A percentile compares a stretch with the other conserved stretches of the same genome.
These are phyloP conservation scores for Boechera divaricarpa DNA, from an alignment of 345 rosid species.

Conservation along the genomic window DNA sequence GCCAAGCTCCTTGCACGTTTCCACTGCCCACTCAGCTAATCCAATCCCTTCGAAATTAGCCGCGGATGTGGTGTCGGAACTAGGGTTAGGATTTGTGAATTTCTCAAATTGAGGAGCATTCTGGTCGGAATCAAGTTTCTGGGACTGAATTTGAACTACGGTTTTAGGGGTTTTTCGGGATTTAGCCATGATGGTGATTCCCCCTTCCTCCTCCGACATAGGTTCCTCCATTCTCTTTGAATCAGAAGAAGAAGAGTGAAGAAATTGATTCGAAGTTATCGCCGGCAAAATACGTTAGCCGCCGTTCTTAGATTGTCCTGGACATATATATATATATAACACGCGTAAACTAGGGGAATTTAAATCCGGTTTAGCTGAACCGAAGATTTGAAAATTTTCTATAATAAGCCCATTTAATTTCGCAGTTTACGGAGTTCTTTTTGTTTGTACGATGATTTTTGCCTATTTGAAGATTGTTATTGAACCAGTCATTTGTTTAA, in stretches of 20 bases:
- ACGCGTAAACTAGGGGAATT: slow-evolving; percentile 32
- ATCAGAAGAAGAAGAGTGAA: neutral
- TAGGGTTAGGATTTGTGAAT: slow-evolving; percentile 39
- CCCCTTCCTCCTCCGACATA: slow-evolving; percentile 40
- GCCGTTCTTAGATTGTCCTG: slow-evolving; percentile 10
- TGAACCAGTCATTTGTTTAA: slow-evolving; percentile 23
- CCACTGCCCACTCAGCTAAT: slow-evolving; percentile 79
- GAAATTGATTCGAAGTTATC: neutral
- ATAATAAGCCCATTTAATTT: neutral
- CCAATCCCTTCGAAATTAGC: slow-evolving; percentile 66
- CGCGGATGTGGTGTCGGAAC: slow-evolving; percentile 33
- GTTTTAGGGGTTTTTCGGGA: slow-evolving; percentile 40
- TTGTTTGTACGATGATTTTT: neutral
- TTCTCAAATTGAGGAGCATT: slow-evolving; percentile 51
- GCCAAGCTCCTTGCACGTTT: slow-evolving; percentile 86
- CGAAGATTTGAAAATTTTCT: neutral
- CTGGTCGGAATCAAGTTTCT: slow-evolving; percentile 37
- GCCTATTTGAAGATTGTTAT: neutral
- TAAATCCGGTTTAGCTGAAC: slow-evolving; percentile 26
- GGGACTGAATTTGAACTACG: slow-evolving; percentile 22
- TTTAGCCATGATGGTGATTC: slow-evolving; percentile 66
- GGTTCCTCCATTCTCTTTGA: slow-evolving; percentile 39
- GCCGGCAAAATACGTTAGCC: slow-evolving; percentile 34
- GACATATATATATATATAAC: neutral
- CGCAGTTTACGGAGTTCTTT: neutral